Evolutionary conservation across 208 protist genomes (phyloP).

Genomic region (Trichomonas vaginalis): DNA sequence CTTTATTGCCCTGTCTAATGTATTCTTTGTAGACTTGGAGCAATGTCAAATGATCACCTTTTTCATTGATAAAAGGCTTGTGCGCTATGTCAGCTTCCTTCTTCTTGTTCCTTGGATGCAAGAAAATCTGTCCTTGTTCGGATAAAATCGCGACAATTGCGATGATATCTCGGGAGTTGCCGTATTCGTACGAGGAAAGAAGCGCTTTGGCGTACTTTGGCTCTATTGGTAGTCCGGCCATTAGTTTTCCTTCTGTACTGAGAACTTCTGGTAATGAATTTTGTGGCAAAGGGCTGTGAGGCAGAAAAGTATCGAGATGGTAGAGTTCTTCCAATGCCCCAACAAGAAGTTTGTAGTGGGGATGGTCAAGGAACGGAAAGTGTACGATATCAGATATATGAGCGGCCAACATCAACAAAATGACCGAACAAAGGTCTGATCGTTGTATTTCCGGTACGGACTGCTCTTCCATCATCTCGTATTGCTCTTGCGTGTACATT

Average conservation of each 20-base stretch:
- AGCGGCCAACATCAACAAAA: constrained; percentile 56
- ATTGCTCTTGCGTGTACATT: constrained; percentile 51
- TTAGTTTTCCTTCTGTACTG: background rate
- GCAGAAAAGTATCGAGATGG: background rate
- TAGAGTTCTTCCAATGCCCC: background rate
- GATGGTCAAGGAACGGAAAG: constrained; percentile 37
- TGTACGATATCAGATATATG: constrained; percentile 56
- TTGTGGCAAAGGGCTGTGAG: background rate
- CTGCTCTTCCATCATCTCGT: constrained; percentile 13
- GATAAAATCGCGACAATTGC: background rate
- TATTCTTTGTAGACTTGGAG: background rate
- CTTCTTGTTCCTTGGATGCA: background rate
- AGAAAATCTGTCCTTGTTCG: background rate
- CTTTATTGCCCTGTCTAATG: background rate
- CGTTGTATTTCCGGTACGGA: constrained; percentile 59
- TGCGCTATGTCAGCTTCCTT: background rate
- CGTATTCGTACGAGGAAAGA: background rate
- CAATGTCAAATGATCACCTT: background rate
- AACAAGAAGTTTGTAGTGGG: background rate
- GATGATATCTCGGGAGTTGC: background rate
- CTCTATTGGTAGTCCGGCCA: background rate
- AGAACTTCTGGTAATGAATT: background rate
- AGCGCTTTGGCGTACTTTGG: background rate
- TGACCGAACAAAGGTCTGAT: constrained; percentile 34
- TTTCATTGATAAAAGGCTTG: background rate